Percentiles rank a stretch among this genome's conserved stretches.
Conservation (phyloP, 2,329 filamentous ascomycete species). For the Stagonosporopsis rhizophila region DNA sequence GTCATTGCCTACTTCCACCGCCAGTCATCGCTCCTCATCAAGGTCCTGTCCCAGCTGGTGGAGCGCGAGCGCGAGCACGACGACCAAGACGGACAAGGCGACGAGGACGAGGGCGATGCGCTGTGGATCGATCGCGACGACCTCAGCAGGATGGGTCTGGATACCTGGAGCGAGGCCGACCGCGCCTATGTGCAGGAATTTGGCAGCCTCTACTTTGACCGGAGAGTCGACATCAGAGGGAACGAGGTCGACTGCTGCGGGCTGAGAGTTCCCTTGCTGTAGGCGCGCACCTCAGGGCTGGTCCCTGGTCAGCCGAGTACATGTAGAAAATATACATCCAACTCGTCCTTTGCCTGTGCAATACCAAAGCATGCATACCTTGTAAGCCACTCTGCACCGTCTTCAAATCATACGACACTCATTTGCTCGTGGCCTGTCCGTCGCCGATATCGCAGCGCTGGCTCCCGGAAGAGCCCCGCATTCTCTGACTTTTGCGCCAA, state of each 20-base stretch:
- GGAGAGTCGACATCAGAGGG: conserved; percentile 68
- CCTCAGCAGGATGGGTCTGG: conserved; percentile 75
- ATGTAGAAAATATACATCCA: background rate
- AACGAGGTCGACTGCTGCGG: conserved; percentile 79
- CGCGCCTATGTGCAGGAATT: conserved; percentile 72
- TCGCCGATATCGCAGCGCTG: conserved; percentile 7
- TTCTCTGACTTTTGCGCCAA: conserved; percentile 15
- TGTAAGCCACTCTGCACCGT: background rate
- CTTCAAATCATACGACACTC: conserved; percentile 3
- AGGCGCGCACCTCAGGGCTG: conserved; percentile 7
- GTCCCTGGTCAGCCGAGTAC: background rate
- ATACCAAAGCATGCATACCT: background rate
- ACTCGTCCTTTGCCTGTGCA: background rate
- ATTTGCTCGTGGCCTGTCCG: background rate
- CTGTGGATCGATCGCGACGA: conserved; percentile 69
- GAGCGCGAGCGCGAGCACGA: conserved; percentile 56
- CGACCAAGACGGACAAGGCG: conserved; percentile 50
- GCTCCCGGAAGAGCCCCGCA: conserved; percentile 7
- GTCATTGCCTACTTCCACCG: conserved; percentile 84
- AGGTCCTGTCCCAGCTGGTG: conserved; percentile 68
- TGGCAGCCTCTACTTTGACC: conserved; percentile 69
- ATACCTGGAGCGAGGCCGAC: conserved; percentile 77
- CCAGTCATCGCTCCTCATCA: conserved; percentile 71
- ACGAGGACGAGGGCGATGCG: conserved; percentile 30
- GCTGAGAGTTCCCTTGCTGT: conserved; percentile 61